Base-by-base conservation (phyloP, 2,329 filamentous ascomycete species). In the Cladophialophora immunda region DNA sequence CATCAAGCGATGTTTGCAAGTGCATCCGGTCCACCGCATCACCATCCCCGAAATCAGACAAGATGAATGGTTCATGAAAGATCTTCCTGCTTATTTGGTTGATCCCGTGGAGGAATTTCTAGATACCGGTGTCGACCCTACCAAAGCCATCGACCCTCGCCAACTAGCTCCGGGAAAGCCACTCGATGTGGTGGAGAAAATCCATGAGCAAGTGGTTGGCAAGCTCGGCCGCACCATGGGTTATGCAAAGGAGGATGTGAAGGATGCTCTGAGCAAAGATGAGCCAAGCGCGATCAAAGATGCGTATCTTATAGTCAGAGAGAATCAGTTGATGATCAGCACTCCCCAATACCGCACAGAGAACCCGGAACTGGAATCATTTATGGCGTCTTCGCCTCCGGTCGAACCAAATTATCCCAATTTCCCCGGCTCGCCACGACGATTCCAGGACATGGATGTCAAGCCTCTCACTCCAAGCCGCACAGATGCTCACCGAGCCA, bases 201-300 rank as follows among this genome's bases (percentile, higher is more conserved):
- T 99, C 30, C 94, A 98, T 77, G 89, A 95, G 67, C 90, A 93
- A 71, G 94, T 98, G 3, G 94, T 97, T 5, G 91, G 94, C 67
- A 98, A 98, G 83, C 90, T 99, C 61, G 95, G 94, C 75, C 95
- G 94, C 81, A 97, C 93, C 0, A 98, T 99, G 94, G 95, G 95
- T 67, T 99, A 99, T 77, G 93, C 91, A 38, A 94, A 92, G 77
- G 91, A 91, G 68, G 95, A 99, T 82, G 94, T 99, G 61, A 92
- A 97, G 76, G 95, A 98, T 79, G 94, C 95, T 25, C 83, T 99
- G 69, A 90, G 91, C 75, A 93, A 93, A 64, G 89, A 95, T 61
- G 95, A 99, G 78, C 95, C 95, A 13, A 98, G 94, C 66, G 94
- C 95, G 11, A 97, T 99, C 84, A 99, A 99, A 81, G 95, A 99